phyloP scores from a whole-genome alignment of 257 asterid species.

The Penstemon eatonii region DNA sequence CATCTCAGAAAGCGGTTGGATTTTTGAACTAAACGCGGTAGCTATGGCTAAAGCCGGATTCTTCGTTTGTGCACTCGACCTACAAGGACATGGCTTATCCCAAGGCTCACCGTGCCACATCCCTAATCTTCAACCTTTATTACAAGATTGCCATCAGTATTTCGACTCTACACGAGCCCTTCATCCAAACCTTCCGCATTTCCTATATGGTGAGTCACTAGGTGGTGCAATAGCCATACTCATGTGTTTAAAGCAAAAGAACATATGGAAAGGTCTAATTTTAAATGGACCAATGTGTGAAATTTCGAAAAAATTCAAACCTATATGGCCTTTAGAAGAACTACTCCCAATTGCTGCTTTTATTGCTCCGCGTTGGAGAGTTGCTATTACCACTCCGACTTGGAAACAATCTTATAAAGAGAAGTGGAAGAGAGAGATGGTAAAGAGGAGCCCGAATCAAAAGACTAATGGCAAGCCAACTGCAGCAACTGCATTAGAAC shows the following conservation, averaged over 20 bases:
- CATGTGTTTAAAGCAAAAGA: slow-evolving; percentile 50
- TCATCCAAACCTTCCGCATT: slow-evolving; percentile 51
- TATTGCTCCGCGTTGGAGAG: slow-evolving; percentile 70
- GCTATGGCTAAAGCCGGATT: slow-evolving; percentile 75
- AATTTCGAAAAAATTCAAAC: slow-evolving; percentile 60
- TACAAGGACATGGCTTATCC: slow-evolving; percentile 80
- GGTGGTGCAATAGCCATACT: slow-evolving; percentile 69
- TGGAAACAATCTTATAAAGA: slow-evolving; percentile 49
- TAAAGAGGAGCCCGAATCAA: slow-evolving; percentile 53
- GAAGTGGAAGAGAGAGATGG: slow-evolving; percentile 61
- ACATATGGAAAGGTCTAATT: slow-evolving; percentile 66
- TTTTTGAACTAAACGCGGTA: slow-evolving; percentile 70
- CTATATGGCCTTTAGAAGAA: slow-evolving; percentile 78
- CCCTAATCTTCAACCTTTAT: slow-evolving; percentile 45
- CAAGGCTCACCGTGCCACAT: slow-evolving; percentile 64
- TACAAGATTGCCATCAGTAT: slow-evolving; percentile 55
- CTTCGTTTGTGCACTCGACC: slow-evolving; percentile 63
- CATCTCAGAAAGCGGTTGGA: slow-evolving; percentile 79
- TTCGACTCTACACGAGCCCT: slow-evolving; percentile 43
- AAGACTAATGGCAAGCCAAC: slow-evolving; percentile 52
- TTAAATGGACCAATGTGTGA: slow-evolving; percentile 80
- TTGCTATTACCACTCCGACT: slow-evolving; percentile 53
- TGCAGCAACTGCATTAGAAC: slow-evolving; percentile 58
- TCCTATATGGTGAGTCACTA: slow-evolving; percentile 82
- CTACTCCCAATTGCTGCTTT: slow-evolving; percentile 57